Conservation (phyloP, 148 eudicot species). For the Polygonum aviculare region DNA sequence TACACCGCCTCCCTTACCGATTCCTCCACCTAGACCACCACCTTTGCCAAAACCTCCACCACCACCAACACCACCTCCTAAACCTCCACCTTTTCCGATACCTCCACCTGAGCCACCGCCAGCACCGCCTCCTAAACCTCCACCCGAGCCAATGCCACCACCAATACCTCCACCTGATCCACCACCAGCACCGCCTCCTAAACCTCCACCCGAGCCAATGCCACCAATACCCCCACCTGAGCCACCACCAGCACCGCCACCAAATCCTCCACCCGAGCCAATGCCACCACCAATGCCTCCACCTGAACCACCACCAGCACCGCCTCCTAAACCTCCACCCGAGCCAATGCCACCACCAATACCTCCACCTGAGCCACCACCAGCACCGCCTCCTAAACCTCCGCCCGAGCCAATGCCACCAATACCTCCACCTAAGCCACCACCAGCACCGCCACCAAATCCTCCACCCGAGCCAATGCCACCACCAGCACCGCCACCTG, state of each 20-base stretch:
- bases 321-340: neutral
- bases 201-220: constrained; percentile 9
- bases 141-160: too few relatives aligned
- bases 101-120: constrained; percentile 13
- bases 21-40: constrained; percentile 6
- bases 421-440: neutral
- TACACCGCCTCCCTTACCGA: constrained; percentile 15
- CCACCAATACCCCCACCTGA: neutral
- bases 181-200: constrained; percentile 14
- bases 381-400: neutral
- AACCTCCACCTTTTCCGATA: constrained; percentile 9
- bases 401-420: neutral
- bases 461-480: too few relatives aligned
- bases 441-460: neutral
- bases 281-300: neutral
- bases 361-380: neutral
- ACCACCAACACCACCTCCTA: neutral
- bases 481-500: too few relatives aligned
- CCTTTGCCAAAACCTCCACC: neutral
- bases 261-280: constrained; percentile 7
- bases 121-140: neutral
- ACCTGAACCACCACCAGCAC: neutral
- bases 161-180: too few relatives aligned
- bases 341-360: neutral
- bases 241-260: constrained; percentile 12